Evolutionary conservation across 2,329 filamentous ascomycete genomes (phyloP), one percentile per base, ranked within the genome.

Genomic region (Aureobasidium lini): DNA sequence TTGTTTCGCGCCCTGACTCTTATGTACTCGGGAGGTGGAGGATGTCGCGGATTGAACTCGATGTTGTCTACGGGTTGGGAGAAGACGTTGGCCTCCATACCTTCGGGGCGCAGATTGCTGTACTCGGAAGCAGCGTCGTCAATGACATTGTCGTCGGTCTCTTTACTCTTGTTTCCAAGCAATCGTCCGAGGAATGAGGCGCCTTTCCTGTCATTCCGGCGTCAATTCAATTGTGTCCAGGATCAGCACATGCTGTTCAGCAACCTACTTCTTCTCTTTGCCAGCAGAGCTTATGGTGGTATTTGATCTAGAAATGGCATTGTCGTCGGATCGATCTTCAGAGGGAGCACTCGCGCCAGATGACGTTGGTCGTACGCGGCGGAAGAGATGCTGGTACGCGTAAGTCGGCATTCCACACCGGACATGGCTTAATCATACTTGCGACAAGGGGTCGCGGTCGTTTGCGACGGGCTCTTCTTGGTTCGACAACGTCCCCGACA

Each of bases 171-270:
- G 62, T 82, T 81, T 37, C 85, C 84, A 67, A 89, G 88, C 72
- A 97, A 85, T 58, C 91, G 88, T 72, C 90, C 95, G 31, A 99
- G 82, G 70, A 99, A 96, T 13, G 91, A 96, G 16, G 88, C 84
- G 31, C 89, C 87, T 76, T 96, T 96, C 73, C 88, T 95, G 67
- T 68, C 66, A n/a, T 39, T 2, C 3, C 36, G n/a, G 44, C n/a
- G 52, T 56, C 52, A 56, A 40, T 16, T 6, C 52, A 36, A 29
- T 36, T 6, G 13, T 39, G 9, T 11, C 6, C 13, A 8, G 8
- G 9, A 11, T 9, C n/a, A 13, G 46, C 16, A 15, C 6, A 1
- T 15, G 11, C 13, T 7, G 7, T 39, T 4, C 4, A 16, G 32
- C 13, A 56, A 62, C 47, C 57, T 61, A 52, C 59, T 50, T 56